These are phyloP conservation scores for Botrytis elliptica DNA, from an alignment of 2,329 filamentous ascomycete genomes.

Conservation along the genomic window DNA sequence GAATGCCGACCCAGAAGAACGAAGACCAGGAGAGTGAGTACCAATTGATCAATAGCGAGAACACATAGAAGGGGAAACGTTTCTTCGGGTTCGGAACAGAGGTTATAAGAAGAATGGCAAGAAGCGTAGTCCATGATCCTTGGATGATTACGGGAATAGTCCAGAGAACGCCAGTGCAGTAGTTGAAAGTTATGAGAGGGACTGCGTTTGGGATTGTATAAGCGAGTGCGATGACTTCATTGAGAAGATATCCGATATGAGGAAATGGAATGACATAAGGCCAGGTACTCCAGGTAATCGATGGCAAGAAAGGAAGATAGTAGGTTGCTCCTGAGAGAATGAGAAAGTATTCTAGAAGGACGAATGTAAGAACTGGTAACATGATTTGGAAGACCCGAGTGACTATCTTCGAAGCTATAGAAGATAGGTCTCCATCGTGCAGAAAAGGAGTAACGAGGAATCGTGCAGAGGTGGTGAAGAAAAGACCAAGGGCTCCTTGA, in stretches of 20 bases:
- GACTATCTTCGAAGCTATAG: conserved; percentile 46
- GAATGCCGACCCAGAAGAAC: conserved; percentile 47
- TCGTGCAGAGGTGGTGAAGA: conserved; percentile 49
- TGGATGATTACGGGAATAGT: conserved; percentile 50
- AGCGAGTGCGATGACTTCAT: conserved; percentile 45
- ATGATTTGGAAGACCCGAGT: conserved; percentile 47
- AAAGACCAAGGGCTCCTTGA: conserved; percentile 49
- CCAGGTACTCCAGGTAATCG: conserved; percentile 49
- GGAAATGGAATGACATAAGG: conserved; percentile 44
- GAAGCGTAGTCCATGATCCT: conserved; percentile 46
- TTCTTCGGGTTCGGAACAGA: conserved; percentile 49
- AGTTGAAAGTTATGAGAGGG: conserved; percentile 48
- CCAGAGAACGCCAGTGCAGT: conserved; percentile 51
- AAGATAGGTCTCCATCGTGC: conserved; percentile 43
- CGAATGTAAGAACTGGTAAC: conserved; percentile 46
- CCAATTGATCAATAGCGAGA: conserved; percentile 47
- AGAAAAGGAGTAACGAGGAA: conserved; percentile 47
- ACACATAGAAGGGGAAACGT: conserved; percentile 46
- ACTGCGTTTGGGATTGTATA: conserved; percentile 50
- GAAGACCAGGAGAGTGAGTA: conserved; percentile 48
- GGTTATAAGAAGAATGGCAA: conserved; percentile 45
- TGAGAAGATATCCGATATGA: conserved; percentile 46
- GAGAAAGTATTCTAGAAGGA: conserved; percentile 48
- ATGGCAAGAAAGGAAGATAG: conserved; percentile 47
- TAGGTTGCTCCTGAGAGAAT: conserved; percentile 46